Percentiles rank a stretch among this genome's conserved stretches.
Conservation (phyloP, 2,329 filamentous ascomycete species). For the Chrysoporthe austroafricana region DNA sequence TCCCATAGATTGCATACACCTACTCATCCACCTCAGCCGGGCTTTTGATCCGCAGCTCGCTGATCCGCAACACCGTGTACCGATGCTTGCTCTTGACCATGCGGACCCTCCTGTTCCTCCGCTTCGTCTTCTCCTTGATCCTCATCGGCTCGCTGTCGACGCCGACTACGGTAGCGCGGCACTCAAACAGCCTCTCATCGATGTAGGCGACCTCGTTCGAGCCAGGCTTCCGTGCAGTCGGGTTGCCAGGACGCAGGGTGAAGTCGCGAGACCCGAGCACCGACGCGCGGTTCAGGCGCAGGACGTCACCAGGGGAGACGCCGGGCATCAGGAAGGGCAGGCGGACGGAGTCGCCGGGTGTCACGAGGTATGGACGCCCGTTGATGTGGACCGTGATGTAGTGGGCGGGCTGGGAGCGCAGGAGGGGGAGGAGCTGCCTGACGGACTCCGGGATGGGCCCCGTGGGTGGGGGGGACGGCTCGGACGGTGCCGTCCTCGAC, state of each 20-base stretch:
- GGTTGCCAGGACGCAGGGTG: constrained; percentile 59
- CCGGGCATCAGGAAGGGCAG: constrained; percentile 80
- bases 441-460: constrained; percentile 58
- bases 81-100: constrained; percentile 86
- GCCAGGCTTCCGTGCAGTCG: constrained; percentile 55
- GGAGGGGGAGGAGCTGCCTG: constrained; percentile 67
- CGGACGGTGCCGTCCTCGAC: constrained; percentile 54
- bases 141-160: constrained; percentile 80
- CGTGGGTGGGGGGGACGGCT: constrained; percentile 40
- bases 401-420: constrained; percentile 73
- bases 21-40: constrained; percentile 44
- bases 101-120: constrained; percentile 73
- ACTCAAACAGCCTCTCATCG: constrained; percentile 83
- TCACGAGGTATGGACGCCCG: constrained; percentile 78
- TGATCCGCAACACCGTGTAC: constrained; percentile 84
- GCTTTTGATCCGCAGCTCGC: constrained; percentile 71
- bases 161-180: constrained; percentile 82
- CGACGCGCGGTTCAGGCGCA: constrained; percentile 85
- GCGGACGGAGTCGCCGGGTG: constrained; percentile 73
- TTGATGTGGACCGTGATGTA: constrained; percentile 83
- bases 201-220: constrained; percentile 76
- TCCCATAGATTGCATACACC: not conserved
- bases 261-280: constrained; percentile 86
- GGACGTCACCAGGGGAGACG: constrained; percentile 78
- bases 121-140: constrained; percentile 80